Evolutionary conservation across 2,329 filamentous ascomycete genomes (phyloP).

Genomic region (Ophiostoma pallidulum): DNA sequence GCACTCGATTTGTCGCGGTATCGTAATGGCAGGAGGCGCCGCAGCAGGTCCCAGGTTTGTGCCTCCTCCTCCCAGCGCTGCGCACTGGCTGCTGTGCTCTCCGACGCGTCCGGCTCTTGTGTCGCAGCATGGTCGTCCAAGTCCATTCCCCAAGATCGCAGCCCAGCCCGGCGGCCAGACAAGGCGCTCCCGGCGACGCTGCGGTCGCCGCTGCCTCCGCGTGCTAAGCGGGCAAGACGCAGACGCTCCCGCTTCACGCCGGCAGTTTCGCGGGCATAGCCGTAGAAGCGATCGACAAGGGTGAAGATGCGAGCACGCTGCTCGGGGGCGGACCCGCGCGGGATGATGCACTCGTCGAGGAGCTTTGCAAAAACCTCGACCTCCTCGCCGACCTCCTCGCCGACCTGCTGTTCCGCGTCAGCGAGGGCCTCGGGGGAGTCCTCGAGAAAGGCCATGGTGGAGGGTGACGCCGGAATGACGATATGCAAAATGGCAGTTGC

Average conservation of each 20-base stretch:
- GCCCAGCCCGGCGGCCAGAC: background rate
- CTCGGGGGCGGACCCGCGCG: conserved; percentile 39
- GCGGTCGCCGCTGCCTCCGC: conserved; percentile 13
- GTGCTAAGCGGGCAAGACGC: conserved; percentile 20
- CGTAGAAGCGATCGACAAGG: conserved; percentile 56
- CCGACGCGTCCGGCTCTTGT: conserved; percentile 7
- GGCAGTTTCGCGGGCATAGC: conserved; percentile 40
- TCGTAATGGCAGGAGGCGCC: conserved; percentile 62
- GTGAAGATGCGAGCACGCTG: conserved; percentile 58
- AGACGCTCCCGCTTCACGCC: conserved; percentile 34
- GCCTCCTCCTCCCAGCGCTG: conserved; percentile 70
- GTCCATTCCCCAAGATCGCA: conserved; percentile 38
- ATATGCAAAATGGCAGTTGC: no score
- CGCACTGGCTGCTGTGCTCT: conserved; percentile 32
- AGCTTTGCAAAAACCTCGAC: conserved; percentile 79
- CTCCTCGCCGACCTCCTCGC: conserved; percentile 57
- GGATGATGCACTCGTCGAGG: conserved; percentile 62
- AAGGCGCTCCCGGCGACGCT: conserved; percentile 1
- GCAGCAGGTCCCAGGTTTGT: conserved; percentile 83
- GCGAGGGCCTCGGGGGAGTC: conserved; percentile 22
- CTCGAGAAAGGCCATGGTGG: conserved; percentile 23
- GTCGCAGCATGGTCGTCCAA: conserved; percentile 38
- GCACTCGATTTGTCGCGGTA: conserved; percentile 40
- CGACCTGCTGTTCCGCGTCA: conserved; percentile 27
- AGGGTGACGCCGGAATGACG: no score